Evolutionary conservation across 495 filamentous ascomycete species (phyloP), one percentile per base, ranked within the genome.

Genomic region (Penicillium verhagenii): DNA sequence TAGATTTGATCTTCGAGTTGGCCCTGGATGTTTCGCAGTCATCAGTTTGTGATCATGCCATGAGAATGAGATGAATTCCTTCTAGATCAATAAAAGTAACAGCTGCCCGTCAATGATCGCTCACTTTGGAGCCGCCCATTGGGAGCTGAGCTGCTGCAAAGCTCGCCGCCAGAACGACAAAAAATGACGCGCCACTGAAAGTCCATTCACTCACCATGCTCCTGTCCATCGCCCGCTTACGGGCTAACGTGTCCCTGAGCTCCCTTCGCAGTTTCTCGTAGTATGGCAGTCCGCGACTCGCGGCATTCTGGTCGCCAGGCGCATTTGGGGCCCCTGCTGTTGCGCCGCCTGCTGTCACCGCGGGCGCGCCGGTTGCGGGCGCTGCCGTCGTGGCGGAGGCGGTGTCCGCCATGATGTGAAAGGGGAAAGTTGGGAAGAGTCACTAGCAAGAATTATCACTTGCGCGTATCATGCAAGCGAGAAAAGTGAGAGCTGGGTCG

Each of bases 1-100:
- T 76, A 86, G 66, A 98, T 98, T 63, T 82, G 81, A 45, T 96
- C 91, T 78, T 97, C 94, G 48, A 88, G 75, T 57, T 77, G 67
- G 44, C 76, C 72, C 85, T 88, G 31, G 7, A 4, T n/a, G 37
- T 11, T 25, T 50, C 6, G 31, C 9, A 42, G 6, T 11, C 11
- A 16, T 23, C 6, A 28, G n/a, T 23, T 7, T 16, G 16, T 33
- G 9, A 33, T 2, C 26, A 28, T 9, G 26, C 6, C 26, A n/a
- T n/a, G n/a, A n/a, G n/a, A n/a, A n/a, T n/a, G n/a, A n/a, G n/a
- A n/a, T n/a, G n/a, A n/a, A n/a, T n/a, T n/a, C n/a, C n/a, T n/a
- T n/a, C n/a, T n/a, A n/a, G n/a, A n/a, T n/a, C n/a, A n/a, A n/a
- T n/a, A n/a, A n/a, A n/a, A n/a, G n/a, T n/a, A n/a, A n/a, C n/a